Conservation (phyloP, 179 eudicot species). For the Silene noctiflora region DNA sequence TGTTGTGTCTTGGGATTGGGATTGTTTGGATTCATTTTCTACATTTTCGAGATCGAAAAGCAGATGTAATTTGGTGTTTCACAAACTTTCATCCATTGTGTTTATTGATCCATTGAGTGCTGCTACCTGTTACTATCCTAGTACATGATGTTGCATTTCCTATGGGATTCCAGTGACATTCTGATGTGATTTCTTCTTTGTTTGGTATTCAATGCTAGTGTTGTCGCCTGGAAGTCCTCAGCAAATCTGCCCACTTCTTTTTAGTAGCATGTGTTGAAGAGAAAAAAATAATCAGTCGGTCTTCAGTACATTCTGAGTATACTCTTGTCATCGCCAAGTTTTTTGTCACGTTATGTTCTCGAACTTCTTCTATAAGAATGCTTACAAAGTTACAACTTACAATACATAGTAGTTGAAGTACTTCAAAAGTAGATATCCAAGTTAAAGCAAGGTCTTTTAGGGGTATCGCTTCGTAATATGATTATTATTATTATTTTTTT, state of each 20-base stretch:
- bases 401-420: background rate
- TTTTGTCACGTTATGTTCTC: background rate
- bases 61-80: constrained; percentile 1
- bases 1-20: constrained; percentile 18
- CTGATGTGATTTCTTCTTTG: no score
- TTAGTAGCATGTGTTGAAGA: no score
- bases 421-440: no score
- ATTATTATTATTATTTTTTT: no score
- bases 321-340: background rate
- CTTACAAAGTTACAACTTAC: background rate
- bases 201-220: no score
- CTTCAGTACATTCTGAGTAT: no score
- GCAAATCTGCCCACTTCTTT: no score
- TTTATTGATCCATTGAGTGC: background rate
- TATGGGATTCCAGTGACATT: constrained; percentile 11
- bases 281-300: no score
- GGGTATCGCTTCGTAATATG: background rate
- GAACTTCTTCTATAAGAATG: background rate
- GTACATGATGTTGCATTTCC: constrained; percentile 5
- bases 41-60: constrained; percentile 29
- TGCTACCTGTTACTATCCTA: no score
- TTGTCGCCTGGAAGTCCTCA: no score
- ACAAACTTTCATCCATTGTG: background rate
- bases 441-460: background rate
- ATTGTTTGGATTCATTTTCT: background rate